Conservation (phyloP, 2,329 filamentous ascomycete genomes). For the Pezicula radicicola region DNA sequence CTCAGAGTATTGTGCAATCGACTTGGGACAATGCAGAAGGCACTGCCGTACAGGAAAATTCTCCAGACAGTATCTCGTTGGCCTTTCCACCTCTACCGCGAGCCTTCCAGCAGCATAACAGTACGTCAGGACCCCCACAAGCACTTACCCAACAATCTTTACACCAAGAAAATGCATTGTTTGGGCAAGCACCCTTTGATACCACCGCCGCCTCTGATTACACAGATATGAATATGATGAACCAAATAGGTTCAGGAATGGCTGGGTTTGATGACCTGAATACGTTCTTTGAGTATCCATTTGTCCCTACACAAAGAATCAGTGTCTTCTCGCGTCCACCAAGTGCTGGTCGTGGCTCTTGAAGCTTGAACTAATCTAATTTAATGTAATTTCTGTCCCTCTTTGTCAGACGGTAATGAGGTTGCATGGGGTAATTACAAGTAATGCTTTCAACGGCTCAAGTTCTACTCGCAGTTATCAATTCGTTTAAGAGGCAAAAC, state of each 20-base stretch:
- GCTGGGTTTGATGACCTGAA: conserved; percentile 16
- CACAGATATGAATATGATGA: no score
- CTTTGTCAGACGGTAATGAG: no score
- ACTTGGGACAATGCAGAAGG: not conserved
- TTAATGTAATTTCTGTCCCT: not conserved
- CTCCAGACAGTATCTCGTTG: conserved; percentile 28
- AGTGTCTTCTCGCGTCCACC: conserved; percentile 20
- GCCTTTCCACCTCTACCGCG: conserved; percentile 31
- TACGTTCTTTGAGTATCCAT: conserved; percentile 22
- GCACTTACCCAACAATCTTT: not conserved
- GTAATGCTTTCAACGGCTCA: not conserved
- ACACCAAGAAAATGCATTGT: no score
- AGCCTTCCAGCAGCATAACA: conserved; percentile 24
- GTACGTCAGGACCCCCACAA: conserved; percentile 5
- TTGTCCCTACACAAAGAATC: conserved; percentile 20
- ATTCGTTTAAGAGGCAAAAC: not conserved
- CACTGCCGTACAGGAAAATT: conserved; percentile 11
- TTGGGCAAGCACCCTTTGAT: no score
- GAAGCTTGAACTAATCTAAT: no score
- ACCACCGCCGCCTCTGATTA: no score
- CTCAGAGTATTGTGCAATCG: no score
- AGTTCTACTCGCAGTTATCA: not conserved
- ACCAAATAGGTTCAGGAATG: not conserved
- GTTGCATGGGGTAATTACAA: no score
- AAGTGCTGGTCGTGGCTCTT: no score